Conservation (phyloP, 176 grass and related monocot species). For the Bromus sterilis region DNA sequence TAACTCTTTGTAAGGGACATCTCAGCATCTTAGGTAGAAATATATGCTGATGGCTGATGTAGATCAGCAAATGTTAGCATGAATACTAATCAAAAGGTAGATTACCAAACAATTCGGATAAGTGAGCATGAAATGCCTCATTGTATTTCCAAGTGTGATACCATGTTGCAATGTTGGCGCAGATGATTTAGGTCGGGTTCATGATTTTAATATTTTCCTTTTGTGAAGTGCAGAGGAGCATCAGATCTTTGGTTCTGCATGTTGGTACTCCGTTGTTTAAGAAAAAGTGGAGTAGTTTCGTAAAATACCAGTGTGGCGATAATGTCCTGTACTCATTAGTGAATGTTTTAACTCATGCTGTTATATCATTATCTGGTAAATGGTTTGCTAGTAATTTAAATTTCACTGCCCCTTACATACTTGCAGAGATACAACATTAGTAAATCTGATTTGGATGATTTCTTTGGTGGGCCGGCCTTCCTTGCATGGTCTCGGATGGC, state of each 20-base stretch:
- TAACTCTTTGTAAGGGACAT: neutral
- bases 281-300: neutral
- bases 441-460: constrained; percentile 52
- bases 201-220: neutral
- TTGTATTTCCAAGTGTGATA: neutral
- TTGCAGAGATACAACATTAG: constrained; percentile 66
- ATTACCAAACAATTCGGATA: neutral
- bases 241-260: neutral
- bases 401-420: neutral
- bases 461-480: constrained; percentile 68
- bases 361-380: neutral
- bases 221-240: neutral
- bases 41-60: neutral
- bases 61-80: neutral
- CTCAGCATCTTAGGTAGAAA: neutral
- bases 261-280: neutral
- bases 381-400: constrained; percentile 4
- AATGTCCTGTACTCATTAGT: neutral
- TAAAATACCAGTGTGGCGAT: neutral
- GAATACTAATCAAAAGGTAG: neutral
- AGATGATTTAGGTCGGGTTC: neutral
- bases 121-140: neutral
- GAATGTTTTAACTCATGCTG: neutral
- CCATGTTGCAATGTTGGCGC: neutral
- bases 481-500: constrained; percentile 85